Percentiles rank a stretch among this genome's conserved stretches.
Conservation (phyloP, 495 filamentous ascomycete genomes). For the Aspergillus homomorphus region DNA sequence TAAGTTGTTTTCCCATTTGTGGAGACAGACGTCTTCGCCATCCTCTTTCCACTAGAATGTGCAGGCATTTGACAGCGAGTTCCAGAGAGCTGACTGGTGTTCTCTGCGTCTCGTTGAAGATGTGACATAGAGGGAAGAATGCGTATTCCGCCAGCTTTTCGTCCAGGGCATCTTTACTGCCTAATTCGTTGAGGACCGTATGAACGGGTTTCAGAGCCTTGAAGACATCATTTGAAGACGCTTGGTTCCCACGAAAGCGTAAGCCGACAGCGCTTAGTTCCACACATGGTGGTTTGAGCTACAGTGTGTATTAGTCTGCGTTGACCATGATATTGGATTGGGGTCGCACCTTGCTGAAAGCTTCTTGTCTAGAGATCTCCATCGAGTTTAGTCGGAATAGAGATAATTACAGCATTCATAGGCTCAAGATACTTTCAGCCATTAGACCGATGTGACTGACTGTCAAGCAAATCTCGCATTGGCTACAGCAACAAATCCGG, state of each 20-base stretch:
- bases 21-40: slow-evolving; percentile 68
- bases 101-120: slow-evolving; percentile 72
- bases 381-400: slow-evolving; percentile 19
- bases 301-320: slow-evolving; percentile 13
- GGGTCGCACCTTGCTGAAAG: slow-evolving; percentile 38
- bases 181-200: slow-evolving; percentile 49
- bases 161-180: slow-evolving; percentile 58
- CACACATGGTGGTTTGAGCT: slow-evolving; percentile 78
- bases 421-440: background rate
- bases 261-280: slow-evolving; percentile 70
- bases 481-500: background rate
- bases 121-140: slow-evolving; percentile 88
- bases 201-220: slow-evolving; percentile 53
- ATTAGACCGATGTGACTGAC: background rate
- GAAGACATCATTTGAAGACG: slow-evolving; percentile 52
- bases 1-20: slow-evolving; percentile 74
- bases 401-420: slow-evolving; percentile 2
- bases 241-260: slow-evolving; percentile 52
- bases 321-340: slow-evolving; percentile 7
- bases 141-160: slow-evolving; percentile 86
- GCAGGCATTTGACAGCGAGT: slow-evolving; percentile 66
- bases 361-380: slow-evolving; percentile 39
- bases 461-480: background rate
- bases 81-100: slow-evolving; percentile 74
- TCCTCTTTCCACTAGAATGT: slow-evolving; percentile 67